These are phyloP conservation scores for Phytophthora syringae DNA, from an alignment of 352 stramenopile species.

Conservation along the genomic window DNA sequence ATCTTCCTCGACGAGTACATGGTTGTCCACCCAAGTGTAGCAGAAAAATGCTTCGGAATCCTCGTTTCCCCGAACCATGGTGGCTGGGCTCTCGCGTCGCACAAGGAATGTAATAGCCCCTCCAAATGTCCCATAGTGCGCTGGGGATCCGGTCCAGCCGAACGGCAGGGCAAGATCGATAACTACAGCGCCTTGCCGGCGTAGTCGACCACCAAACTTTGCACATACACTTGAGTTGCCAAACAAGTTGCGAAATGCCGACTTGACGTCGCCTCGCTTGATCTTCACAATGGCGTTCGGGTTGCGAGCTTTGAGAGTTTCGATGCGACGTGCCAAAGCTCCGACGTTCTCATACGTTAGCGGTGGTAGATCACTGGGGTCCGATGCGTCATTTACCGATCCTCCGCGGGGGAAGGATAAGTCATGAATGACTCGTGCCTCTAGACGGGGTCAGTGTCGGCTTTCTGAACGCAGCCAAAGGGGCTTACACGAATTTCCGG, in stretches of 20 bases:
- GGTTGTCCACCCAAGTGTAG: constrained; percentile 35
- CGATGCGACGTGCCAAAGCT: neutral
- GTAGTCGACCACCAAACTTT: neutral
- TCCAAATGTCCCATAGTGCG: constrained; percentile 21
- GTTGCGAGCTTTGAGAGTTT: neutral
- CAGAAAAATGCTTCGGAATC: constrained; percentile 25
- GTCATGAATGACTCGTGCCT: neutral
- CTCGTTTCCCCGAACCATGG: neutral
- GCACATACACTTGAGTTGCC: neutral
- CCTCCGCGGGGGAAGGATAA: neutral
- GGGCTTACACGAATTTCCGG: neutral
- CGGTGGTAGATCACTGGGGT: neutral
- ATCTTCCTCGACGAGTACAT: constrained; percentile 27
- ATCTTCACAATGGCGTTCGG: neutral
- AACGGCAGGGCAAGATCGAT: constrained; percentile 24
- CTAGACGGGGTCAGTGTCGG: neutral
- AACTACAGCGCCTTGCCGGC: neutral
- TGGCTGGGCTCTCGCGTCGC: constrained; percentile 8
- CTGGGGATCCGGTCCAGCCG: constrained; percentile 24
- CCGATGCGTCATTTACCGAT: neutral
- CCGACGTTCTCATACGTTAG: neutral
- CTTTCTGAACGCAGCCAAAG: neutral
- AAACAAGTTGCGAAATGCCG: neutral
- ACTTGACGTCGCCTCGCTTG: constrained; percentile 2
- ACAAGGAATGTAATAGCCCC: constrained; percentile 26